phyloP scores from a whole-genome alignment of 176 grass and related monocot species.

The Poa pratensis region DNA sequence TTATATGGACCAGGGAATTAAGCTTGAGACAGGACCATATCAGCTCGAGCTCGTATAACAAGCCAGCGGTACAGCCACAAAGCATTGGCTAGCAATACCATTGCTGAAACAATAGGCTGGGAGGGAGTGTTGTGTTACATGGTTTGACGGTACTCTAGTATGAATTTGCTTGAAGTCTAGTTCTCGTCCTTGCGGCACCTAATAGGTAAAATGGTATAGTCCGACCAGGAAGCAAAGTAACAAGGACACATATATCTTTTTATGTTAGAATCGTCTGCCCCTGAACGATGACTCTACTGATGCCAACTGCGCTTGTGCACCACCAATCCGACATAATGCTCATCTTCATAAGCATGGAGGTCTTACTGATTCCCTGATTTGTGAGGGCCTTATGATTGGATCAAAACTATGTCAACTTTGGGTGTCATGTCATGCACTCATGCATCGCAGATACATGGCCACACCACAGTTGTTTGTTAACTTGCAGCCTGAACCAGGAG shows the following conservation, averaged over 20 bases:
- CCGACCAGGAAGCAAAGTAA: background rate
- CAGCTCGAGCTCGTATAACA: too few species aligned
- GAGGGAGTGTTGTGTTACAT: background rate
- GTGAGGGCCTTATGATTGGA: background rate
- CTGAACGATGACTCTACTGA: background rate
- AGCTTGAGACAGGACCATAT: constrained; percentile 5
- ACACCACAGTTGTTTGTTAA: background rate
- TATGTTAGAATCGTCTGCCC: background rate
- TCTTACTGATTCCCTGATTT: background rate
- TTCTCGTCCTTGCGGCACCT: background rate
- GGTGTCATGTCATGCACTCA: background rate
- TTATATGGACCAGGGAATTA: background rate
- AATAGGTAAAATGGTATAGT: background rate
- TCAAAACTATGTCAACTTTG: background rate
- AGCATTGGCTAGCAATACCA: background rate
- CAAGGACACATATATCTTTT: background rate
- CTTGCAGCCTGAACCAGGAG: background rate
- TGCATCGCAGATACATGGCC: background rate
- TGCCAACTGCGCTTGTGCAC: background rate
- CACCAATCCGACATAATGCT: background rate
- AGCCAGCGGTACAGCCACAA: background rate
- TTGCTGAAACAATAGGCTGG: background rate
- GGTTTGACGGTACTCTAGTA: background rate
- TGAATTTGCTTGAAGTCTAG: background rate
- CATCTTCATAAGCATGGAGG: background rate